Conservation (phyloP, 352 stramenopile genomes). For the Pythium brassicae region DNA sequence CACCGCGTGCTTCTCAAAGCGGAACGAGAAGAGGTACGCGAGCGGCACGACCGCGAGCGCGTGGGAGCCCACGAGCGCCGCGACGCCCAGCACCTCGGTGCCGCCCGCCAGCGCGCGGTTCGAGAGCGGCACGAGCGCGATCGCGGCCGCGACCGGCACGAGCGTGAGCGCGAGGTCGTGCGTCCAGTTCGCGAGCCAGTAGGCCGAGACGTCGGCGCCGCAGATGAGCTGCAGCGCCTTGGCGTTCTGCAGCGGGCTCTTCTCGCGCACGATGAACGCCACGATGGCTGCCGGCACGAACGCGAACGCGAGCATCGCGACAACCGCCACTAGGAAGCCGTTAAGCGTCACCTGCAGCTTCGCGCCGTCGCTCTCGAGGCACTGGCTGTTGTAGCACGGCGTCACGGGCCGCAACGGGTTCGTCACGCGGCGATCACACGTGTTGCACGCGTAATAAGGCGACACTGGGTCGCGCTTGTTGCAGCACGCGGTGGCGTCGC, state of each 20-base stretch:
- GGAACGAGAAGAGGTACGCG: conserved; percentile 32
- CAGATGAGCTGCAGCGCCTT: conserved; percentile 48
- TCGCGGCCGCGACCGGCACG: conserved; percentile 22
- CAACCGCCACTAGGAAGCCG: conserved; percentile 28
- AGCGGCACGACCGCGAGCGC: conserved; percentile 23
- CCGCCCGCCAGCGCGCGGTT: conserved; percentile 10
- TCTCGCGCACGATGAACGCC: conserved; percentile 43
- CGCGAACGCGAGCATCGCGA: conserved; percentile 41
- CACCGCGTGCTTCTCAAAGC: conserved; percentile 29
- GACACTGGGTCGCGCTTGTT: conserved; percentile 24
- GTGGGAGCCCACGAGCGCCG: conserved; percentile 19
- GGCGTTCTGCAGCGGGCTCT: conserved; percentile 42
- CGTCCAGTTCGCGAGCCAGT: conserved; percentile 38
- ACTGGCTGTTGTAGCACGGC: conserved; percentile 25
- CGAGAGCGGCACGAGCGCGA: conserved; percentile 25
- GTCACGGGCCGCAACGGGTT: conserved; percentile 6
- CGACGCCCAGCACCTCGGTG: conserved; percentile 14
- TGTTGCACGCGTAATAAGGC: conserved; percentile 38
- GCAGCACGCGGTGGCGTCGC: conserved; percentile 32
- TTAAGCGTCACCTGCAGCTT: conserved; percentile 46
- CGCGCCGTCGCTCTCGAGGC: conserved; percentile 22
- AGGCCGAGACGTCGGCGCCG: conserved; percentile 28
- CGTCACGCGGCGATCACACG: conserved; percentile 11
- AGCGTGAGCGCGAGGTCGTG: conserved; percentile 29
- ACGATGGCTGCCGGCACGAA: conserved; percentile 42